These are phyloP conservation scores for Aspergillus avenaceus DNA, from an alignment of 495 filamentous ascomycete genomes.

Conservation along the genomic window DNA sequence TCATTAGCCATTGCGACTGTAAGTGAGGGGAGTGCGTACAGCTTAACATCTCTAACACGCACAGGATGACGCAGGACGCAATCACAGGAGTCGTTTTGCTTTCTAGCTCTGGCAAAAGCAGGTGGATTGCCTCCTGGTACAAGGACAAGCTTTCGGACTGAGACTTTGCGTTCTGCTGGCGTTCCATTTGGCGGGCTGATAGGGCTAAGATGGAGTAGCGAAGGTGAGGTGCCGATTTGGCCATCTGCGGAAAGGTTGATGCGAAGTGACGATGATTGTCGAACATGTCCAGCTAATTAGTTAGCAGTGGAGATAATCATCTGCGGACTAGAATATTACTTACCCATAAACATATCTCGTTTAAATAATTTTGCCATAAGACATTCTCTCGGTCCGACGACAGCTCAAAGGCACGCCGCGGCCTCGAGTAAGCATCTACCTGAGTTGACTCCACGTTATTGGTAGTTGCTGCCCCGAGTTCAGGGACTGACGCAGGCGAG, in stretches of 20 bases:
- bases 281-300: constrained; percentile 42
- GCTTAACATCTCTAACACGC: constrained; percentile 42
- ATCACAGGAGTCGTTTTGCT: constrained; percentile 35
- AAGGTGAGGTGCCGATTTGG: constrained; percentile 33
- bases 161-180: constrained; percentile 29
- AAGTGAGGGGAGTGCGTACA: constrained; percentile 13
- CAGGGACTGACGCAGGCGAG: constrained; percentile 13
- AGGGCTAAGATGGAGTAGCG: constrained; percentile 40
- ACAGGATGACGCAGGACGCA: constrained; percentile 37
- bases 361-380: constrained; percentile 40
- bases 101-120: constrained; percentile 34
- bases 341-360: constrained; percentile 40
- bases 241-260: constrained; percentile 35
- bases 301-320: not conserved
- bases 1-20: not conserved
- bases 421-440: not conserved
- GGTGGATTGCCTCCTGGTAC: constrained; percentile 41
- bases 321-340: not conserved
- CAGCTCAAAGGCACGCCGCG: constrained; percentile 19
- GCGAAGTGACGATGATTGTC: constrained; percentile 42
- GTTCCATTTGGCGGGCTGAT: constrained; percentile 42
- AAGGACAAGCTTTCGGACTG: constrained; percentile 39
- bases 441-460: not conserved
- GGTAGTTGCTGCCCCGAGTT: not conserved
- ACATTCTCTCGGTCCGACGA: constrained; percentile 28